Conservation (phyloP, 306 rosid genomes). For the Abrus pulchellus region DNA sequence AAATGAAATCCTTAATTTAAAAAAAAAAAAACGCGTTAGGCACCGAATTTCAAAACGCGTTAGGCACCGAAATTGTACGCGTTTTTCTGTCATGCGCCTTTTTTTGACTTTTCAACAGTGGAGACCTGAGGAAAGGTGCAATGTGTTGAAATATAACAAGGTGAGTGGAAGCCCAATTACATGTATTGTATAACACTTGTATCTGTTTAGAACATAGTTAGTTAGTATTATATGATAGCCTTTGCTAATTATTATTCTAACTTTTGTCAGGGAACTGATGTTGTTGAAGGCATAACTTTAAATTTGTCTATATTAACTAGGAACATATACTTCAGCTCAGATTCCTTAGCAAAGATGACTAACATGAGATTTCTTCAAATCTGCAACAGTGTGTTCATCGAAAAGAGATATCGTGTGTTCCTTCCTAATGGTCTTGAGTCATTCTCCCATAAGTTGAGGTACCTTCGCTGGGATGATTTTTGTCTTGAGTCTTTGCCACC, state of each 20-base stretch:
- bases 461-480: background rate
- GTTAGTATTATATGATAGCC: no score
- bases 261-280: conserved; percentile 8
- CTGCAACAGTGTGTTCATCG: no score
- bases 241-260: background rate
- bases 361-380: background rate
- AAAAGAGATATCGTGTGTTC: background rate
- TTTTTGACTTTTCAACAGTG: conserved; percentile 33
- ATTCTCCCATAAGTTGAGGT: background rate
- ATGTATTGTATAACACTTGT: background rate
- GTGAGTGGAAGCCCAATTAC: background rate
- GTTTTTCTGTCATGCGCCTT: no score
- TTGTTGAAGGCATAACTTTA: background rate
- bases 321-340: background rate
- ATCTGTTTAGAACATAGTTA: no score
- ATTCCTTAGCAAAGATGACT: conserved; percentile 11
- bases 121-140: background rate
- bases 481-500: conserved; percentile 22
- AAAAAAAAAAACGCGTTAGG: no score
- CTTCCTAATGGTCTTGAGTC: background rate
- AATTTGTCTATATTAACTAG: background rate
- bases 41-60: no score
- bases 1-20: no score
- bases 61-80: no score
- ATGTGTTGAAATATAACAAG: conserved; percentile 34